Evolutionary conservation across 1,284 basidiomycete species (phyloP).

Genomic region (Grifola frondosa): DNA sequence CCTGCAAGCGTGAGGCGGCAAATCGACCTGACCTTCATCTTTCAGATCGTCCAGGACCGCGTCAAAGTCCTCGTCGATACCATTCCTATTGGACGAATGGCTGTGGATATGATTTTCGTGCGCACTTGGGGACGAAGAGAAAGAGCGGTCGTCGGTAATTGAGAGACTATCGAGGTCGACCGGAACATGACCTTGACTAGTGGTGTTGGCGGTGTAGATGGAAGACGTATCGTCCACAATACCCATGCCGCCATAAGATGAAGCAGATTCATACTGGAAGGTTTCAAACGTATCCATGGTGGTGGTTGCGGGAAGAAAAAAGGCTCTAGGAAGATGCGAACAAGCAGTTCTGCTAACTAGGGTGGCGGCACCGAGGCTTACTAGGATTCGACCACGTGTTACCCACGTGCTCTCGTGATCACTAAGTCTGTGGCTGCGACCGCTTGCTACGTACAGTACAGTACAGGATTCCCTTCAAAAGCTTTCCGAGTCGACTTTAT

Average conservation of each 20-base stretch:
- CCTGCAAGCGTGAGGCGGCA: slow-evolving; percentile 94
- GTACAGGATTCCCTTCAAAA: background rate
- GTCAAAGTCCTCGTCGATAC: slow-evolving; percentile 82
- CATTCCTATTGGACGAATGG: slow-evolving; percentile 31
- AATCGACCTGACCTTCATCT: slow-evolving; percentile 80
- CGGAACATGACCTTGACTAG: slow-evolving; percentile 36
- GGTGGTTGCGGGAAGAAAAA: slow-evolving; percentile 4
- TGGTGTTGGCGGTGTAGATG: slow-evolving; percentile 73
- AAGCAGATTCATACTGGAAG: slow-evolving; percentile 80
- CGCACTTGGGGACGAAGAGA: slow-evolving; percentile 35
- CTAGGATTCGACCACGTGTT: too few species aligned
- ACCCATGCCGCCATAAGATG: slow-evolving; percentile 73
- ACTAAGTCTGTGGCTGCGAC: background rate
- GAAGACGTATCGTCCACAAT: slow-evolving; percentile 85
- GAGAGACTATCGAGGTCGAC: slow-evolving; percentile 69
- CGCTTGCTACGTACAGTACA: background rate
- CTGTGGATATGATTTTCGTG: slow-evolving; percentile 39
- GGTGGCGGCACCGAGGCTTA: slow-evolving; percentile 16
- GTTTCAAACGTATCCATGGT: slow-evolving; percentile 85
- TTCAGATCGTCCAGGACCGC: slow-evolving; percentile 85
- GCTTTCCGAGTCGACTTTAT: too few species aligned
- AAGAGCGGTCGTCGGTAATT: slow-evolving; percentile 53
- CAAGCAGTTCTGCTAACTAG: slow-evolving; percentile 10
- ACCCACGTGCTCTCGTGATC: too few species aligned
- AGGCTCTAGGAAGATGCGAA: too few species aligned